Percentiles rank a stretch among this genome's conserved stretches.
Evolutionary conservation across 805 yeast species (phyloP).

Genomic region (baker's yeast (Saccharomyces cerevisiae)): DNA sequence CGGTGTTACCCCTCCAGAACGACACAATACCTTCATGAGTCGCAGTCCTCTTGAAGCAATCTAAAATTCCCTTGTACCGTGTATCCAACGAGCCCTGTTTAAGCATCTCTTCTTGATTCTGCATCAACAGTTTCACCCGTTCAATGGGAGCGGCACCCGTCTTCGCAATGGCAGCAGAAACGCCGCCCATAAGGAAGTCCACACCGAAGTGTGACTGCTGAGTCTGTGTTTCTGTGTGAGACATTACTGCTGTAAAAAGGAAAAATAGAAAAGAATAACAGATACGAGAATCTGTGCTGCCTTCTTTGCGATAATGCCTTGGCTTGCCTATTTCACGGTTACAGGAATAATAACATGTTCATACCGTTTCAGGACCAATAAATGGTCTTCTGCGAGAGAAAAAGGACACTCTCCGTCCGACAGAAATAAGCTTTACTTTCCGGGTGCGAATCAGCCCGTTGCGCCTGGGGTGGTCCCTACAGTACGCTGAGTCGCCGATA

Average conservation of each 20-base stretch:
- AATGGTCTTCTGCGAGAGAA: background rate
- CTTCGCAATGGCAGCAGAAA: conserved; percentile 93
- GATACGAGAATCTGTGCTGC: background rate
- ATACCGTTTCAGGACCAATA: background rate
- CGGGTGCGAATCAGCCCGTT: background rate
- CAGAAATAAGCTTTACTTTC: background rate
- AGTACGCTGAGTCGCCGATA: background rate
- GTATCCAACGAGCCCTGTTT: conserved; percentile 90
- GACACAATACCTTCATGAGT: conserved; percentile 86
- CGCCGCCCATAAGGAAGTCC: conserved; percentile 92
- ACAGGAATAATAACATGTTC: background rate
- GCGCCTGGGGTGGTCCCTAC: background rate
- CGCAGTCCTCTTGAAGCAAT: conserved; percentile 91
- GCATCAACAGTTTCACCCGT: conserved; percentile 92
- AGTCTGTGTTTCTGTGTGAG: background rate
- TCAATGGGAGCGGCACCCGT: conserved; percentile 96
- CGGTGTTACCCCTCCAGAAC: conserved; percentile 99
- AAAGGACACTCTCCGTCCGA: background rate
- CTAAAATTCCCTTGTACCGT: conserved; percentile 82
- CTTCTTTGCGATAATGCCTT: background rate
- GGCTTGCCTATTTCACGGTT: background rate
- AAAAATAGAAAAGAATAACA: background rate
- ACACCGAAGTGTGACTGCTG: conserved; percentile 34
- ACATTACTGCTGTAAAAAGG: background rate
- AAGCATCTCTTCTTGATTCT: conserved; percentile 96